Evolutionary conservation across 176 grass and related monocot species (phyloP).

Genomic region (Eleusine coracana): DNA sequence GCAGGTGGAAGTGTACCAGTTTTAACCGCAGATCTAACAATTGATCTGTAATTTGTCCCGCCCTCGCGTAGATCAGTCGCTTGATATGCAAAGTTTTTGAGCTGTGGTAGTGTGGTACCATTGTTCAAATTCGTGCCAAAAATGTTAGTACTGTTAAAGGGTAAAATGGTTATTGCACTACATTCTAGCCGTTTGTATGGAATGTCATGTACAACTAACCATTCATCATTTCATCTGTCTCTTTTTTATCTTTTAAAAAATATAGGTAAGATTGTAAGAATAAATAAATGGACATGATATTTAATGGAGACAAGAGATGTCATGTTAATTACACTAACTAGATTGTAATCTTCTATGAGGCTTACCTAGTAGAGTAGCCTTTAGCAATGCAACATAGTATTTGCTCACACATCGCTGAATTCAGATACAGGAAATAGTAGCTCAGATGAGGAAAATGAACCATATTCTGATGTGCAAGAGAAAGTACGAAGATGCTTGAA

Average conservation of each 20-base stretch:
- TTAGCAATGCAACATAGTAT: background rate
- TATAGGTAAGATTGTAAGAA: background rate
- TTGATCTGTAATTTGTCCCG: background rate
- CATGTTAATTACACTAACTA: background rate
- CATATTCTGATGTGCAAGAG: constrained; percentile 17
- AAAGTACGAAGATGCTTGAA: constrained; percentile 26
- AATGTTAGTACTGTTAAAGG: background rate
- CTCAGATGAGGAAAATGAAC: constrained; percentile 35
- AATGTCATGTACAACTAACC: background rate
- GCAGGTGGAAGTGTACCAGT: background rate
- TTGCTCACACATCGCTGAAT: background rate
- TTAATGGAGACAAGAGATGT: background rate
- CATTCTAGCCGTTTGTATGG: background rate
- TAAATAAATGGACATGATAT: background rate
- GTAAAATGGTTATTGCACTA: background rate
- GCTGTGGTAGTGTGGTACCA: no score
- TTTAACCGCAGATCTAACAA: background rate
- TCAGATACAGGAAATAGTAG: constrained; percentile 38
- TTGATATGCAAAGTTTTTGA: background rate
- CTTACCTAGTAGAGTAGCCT: background rate
- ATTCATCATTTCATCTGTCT: background rate
- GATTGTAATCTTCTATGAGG: background rate
- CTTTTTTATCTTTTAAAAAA: background rate
- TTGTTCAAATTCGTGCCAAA: background rate
- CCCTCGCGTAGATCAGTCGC: background rate